phyloP scores from a whole-genome alignment of 1,284 basidiomycete species.

The Chiua sp. region DNA sequence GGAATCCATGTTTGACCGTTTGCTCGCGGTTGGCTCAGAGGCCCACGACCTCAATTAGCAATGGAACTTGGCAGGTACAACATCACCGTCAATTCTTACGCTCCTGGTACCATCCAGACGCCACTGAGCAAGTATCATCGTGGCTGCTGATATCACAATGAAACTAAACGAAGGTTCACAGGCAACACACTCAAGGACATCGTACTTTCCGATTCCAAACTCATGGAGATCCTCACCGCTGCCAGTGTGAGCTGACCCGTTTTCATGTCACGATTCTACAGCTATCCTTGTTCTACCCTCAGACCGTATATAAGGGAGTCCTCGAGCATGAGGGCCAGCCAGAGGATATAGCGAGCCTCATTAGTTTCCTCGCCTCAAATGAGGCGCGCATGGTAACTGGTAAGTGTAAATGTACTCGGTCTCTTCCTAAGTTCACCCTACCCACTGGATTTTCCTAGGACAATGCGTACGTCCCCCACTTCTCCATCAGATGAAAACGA shows the following conservation, averaged over 20 bases:
- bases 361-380: slow-evolving; percentile 24
- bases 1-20: neutral
- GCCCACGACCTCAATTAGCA: slow-evolving; percentile 8
- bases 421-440: no score
- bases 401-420: neutral
- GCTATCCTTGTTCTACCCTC: neutral
- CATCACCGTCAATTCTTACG: slow-evolving; percentile 29
- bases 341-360: slow-evolving; percentile 22
- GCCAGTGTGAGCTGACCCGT: neutral
- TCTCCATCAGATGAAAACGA: no score
- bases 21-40: neutral
- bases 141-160: neutral
- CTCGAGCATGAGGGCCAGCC: slow-evolving; percentile 3
- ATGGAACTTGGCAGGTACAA: slow-evolving; percentile 34
- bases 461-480: no score
- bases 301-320: neutral
- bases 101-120: slow-evolving; percentile 20
- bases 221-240: neutral
- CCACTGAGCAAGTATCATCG: slow-evolving; percentile 11
- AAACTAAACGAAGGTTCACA: neutral
- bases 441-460: no score
- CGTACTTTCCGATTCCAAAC: neutral
- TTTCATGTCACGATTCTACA: neutral
- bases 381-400: slow-evolving; percentile 13
- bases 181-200: neutral